Conservation (phyloP, 352 stramenopile genomes). For the Aphanomyces cochlioides region DNA sequence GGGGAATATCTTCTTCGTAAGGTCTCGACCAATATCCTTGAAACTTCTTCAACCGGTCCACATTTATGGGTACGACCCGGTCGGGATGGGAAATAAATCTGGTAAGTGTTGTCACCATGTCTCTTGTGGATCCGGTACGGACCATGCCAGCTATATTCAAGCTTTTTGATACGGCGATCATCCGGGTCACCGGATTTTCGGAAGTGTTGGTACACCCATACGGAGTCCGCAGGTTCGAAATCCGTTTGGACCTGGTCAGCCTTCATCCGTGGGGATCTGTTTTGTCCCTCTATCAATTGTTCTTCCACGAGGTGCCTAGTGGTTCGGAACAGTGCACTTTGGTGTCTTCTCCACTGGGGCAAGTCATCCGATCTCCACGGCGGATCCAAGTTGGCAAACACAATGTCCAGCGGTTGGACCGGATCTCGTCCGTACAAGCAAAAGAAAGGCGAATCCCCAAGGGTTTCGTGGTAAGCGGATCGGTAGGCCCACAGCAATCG, state of each 20-base stretch:
- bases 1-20: background rate
- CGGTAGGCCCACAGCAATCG: background rate
- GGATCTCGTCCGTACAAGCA: slow-evolving; percentile 1
- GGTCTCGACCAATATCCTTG: background rate
- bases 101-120: background rate
- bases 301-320: background rate
- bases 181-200: background rate
- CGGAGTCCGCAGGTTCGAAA: background rate
- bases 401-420: background rate
- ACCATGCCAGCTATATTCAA: background rate
- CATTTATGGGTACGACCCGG: background rate
- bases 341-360: background rate
- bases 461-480: background rate
- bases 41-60: background rate
- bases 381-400: background rate
- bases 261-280: background rate
- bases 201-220: slow-evolving; percentile 4
- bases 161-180: background rate
- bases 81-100: background rate
- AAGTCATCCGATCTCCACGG: background rate
- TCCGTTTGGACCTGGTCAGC: background rate
- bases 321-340: background rate
- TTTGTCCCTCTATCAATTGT: background rate
- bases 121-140: background rate
- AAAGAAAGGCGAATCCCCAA: background rate